These are phyloP conservation scores for Teratosphaeria viscida DNA, from an alignment of 2,329 filamentous ascomycete species.

Conservation along the genomic window DNA sequence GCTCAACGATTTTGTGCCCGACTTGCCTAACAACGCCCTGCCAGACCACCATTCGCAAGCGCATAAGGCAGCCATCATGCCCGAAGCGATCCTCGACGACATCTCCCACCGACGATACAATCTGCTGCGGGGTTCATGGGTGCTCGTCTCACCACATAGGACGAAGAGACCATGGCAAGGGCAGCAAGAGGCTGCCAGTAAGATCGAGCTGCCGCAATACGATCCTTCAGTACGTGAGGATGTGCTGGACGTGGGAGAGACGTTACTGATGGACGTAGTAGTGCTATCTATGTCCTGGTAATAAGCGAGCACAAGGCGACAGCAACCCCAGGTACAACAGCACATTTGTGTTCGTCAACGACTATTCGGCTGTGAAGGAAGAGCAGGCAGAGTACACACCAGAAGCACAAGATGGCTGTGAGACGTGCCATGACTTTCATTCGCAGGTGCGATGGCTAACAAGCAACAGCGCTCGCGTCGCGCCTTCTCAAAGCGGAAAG, in stretches of 20 bases:
- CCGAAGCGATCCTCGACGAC: conserved; percentile 61
- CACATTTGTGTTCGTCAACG: conserved; percentile 93
- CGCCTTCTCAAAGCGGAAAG: conserved; percentile 71
- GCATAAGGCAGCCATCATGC: conserved; percentile 26
- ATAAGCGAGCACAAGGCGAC: conserved; percentile 78
- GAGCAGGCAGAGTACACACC: conserved; percentile 68
- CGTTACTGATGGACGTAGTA: conserved; percentile 27
- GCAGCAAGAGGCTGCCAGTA: conserved; percentile 37
- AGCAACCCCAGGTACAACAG: conserved; percentile 74
- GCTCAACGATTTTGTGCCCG: conserved; percentile 8
- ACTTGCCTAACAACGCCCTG: conserved; percentile 11
- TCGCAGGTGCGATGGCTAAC: not conserved
- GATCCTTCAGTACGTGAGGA: conserved; percentile 48
- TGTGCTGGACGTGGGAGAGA: not conserved
- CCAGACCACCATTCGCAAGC: conserved; percentile 6
- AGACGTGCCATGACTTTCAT: conserved; percentile 5
- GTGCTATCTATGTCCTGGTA: conserved; percentile 92
- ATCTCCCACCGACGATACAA: conserved; percentile 96
- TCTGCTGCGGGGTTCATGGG: conserved; percentile 77
- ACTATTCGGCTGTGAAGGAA: conserved; percentile 95
- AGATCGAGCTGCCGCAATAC: conserved; percentile 56
- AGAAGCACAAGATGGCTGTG: conserved; percentile 40
- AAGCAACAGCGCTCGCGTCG: conserved; percentile 54
- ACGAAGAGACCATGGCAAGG: conserved; percentile 96
- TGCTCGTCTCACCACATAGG: conserved; percentile 89